A percentile compares a stretch with the other conserved stretches of the same genome.
Conservation (phyloP, 2,329 filamentous ascomycete genomes). For the Scolecobasidium constrictum region DNA sequence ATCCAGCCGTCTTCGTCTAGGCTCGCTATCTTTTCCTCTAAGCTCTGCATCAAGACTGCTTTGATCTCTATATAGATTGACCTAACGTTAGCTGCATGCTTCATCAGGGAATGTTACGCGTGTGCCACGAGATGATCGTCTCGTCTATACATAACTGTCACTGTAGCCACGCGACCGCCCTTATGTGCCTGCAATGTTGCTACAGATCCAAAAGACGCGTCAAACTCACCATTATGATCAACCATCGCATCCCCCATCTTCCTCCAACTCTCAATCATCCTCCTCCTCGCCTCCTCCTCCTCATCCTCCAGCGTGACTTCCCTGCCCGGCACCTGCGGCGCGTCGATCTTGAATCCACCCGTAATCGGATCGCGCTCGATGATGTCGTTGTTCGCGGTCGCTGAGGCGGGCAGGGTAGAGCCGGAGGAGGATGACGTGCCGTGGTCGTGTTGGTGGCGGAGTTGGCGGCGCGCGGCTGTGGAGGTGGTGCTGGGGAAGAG, state of each 20-base stretch:
- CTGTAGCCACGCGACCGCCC: neutral
- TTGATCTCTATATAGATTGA: neutral
- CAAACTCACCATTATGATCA: neutral
- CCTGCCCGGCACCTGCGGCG: neutral
- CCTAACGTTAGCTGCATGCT: neutral
- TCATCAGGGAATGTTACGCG: neutral
- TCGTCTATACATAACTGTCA: neutral
- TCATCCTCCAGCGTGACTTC: neutral
- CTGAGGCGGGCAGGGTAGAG: too few species aligned
- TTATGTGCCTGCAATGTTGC: neutral
- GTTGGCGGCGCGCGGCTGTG: too few species aligned
- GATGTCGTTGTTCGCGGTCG: neutral
- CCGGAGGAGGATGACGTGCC: too few species aligned
- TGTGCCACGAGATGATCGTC: neutral
- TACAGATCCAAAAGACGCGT: neutral
- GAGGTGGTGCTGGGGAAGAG: too few species aligned
- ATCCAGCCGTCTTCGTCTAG: slow-evolving; percentile 87
- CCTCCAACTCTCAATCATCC: neutral
- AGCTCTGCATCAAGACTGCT: slow-evolving; percentile 2
- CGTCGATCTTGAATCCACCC: neutral
- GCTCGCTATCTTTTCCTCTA: slow-evolving; percentile 1
- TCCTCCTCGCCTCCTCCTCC: neutral
- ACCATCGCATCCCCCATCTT: neutral
- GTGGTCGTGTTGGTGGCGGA: too few species aligned
- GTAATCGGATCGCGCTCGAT: neutral